These are phyloP conservation scores for Penicillium tannophilum DNA, from an alignment of 495 filamentous ascomycete genomes.

Conservation along the genomic window DNA sequence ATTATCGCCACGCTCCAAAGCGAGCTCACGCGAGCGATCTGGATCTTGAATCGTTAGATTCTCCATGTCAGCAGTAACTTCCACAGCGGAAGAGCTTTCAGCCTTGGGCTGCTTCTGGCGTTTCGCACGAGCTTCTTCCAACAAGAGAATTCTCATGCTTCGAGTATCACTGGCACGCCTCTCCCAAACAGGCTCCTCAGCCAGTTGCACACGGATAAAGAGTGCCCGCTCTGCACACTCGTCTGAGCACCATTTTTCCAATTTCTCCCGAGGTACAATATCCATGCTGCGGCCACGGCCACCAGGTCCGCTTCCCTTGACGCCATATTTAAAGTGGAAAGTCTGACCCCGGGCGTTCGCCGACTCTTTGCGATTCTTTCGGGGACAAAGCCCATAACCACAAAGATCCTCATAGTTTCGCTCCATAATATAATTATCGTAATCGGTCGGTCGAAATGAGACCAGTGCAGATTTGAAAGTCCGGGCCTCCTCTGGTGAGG, in stretches of 20 bases:
- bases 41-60: slow-evolving; percentile 35
- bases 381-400: slow-evolving; percentile 79
- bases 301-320: slow-evolving; percentile 53
- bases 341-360: slow-evolving; percentile 36
- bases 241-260: slow-evolving; percentile 88
- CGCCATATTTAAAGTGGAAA: slow-evolving; percentile 51
- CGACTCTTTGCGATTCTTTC: slow-evolving; percentile 48
- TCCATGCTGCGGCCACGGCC: slow-evolving; percentile 53
- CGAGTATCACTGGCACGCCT: slow-evolving; percentile 50
- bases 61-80: slow-evolving; percentile 35
- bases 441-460: slow-evolving; percentile 82
- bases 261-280: slow-evolving; percentile 62
- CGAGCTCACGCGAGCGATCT: slow-evolving; percentile 38
- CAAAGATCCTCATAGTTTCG: slow-evolving; percentile 78
- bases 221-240: slow-evolving; percentile 76
- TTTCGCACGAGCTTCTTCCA: slow-evolving; percentile 50
- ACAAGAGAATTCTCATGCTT: slow-evolving; percentile 49
- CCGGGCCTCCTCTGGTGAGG: slow-evolving; percentile 55
- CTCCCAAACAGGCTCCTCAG: slow-evolving; percentile 75
- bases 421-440: slow-evolving; percentile 82
- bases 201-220: slow-evolving; percentile 85
- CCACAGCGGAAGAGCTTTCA: slow-evolving; percentile 10
- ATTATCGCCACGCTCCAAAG: slow-evolving; percentile 51
- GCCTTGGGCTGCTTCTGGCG: slow-evolving; percentile 15
- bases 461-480: slow-evolving; percentile 60